A percentile compares a stretch with the other conserved stretches of the same genome.
Conservation (phyloP, 345 rosid genomes). For the Euphorbia lathyris region DNA sequence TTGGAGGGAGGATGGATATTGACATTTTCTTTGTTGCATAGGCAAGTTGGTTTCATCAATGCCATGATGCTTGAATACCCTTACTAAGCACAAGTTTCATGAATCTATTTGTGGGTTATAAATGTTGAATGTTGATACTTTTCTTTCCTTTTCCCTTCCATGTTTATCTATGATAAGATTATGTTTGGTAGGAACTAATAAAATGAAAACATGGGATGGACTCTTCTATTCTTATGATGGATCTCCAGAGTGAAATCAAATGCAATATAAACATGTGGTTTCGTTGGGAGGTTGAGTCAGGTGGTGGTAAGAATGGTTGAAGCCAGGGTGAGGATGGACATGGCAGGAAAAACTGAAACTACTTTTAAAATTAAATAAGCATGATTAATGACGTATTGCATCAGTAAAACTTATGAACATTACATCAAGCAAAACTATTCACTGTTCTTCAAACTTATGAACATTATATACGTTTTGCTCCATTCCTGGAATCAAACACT, state of each 20-base stretch:
- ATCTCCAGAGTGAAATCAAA: not conserved
- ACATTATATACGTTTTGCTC: no score
- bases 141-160: not conserved
- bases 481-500: no score
- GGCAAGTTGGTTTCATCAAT: not conserved
- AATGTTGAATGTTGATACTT: not conserved
- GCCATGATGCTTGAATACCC: conserved; percentile 2
- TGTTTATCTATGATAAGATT: not conserved
- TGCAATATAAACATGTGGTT: not conserved
- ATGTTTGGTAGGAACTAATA: not conserved
- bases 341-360: no score
- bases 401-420: no score
- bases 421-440: no score
- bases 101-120: conserved; percentile 1
- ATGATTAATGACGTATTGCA: no score
- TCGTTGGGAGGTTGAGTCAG: not conserved
- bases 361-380: no score
- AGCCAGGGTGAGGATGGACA: not conserved
- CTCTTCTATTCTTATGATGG: not conserved
- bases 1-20: conserved; percentile 2
- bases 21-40: not conserved
- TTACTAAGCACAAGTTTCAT: not conserved
- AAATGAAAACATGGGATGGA: not conserved
- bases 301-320: no score
- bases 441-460: no score